Base-by-base conservation (phyloP, 2,329 filamentous ascomycete species). In the Microascus cirrosus region DNA sequence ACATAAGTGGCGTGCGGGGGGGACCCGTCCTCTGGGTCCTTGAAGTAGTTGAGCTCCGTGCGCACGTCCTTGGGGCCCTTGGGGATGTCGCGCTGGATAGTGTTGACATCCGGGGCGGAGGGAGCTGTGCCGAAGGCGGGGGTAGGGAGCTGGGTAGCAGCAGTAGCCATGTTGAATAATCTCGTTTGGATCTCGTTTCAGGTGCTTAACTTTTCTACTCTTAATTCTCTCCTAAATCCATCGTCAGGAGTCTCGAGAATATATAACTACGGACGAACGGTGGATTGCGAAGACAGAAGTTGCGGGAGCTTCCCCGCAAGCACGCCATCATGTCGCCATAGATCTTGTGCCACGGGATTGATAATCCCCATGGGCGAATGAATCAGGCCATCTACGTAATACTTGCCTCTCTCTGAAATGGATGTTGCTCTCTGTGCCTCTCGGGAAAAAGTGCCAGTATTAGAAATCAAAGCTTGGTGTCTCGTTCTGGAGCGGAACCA, bases 21-120 rank as follows among this genome's bases (percentile, higher is more conserved):
- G 3, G 71, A 71, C 36, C 73, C 73, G 58, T 76, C 73, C 55
- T 73, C 72, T 2, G 71, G 69, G 22, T 70, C 69, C 60, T 73
- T 70, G 62, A 66, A 69, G 62, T 69, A 76, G 62, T 74, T 70
- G 39, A 76, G 60, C 2, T 61, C 61, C 1, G 73, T 68, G 4
- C 65, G 62, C 3, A 76, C 70, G 24, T 73, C 65, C 22, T 50
- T 54, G n/a, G 56, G 56, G 20, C 22, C 50, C n/a, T 20, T 2
- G n/a, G n/a, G 24, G 20, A 15, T 18, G 6, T 58, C 18, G 15
- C 6, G 48, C n/a, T 28, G 10, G 56, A 32, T 5, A 18, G 18
- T n/a, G 48, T 50, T n/a, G 22, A 52, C 36, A 18, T 53, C 24
- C 15, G 56, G 56, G n/a, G 48, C 35, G 13, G 56, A 53, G 22